Base-by-base conservation (phyloP, 345 rosid genomes). In the Noccaea caerulescens region DNA sequence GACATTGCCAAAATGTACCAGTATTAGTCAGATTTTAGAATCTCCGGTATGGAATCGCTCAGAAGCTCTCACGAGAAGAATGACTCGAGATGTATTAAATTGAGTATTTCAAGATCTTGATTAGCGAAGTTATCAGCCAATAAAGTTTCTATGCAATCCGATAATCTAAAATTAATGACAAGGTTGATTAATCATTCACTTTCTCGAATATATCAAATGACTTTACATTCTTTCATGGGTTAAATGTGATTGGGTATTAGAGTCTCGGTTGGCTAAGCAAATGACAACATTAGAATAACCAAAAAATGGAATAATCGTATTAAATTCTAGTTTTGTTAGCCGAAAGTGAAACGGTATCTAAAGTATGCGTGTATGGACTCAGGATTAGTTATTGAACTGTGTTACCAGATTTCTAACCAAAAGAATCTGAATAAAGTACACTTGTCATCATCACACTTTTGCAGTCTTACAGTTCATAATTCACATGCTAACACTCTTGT, bases 391-490 rank as follows among this genome's bases (percentile, higher is more conserved):
- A 43, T 36, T 36, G 11, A 53, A 54, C n/a, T 11, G 27, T 61
- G 74, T 62, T 20, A 54, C 63, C 36, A 60, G 39, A 36, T 61
- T 38, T 51, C 66, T 73, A 66, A 73, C 77, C 72, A 50, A 67
- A 65, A 58, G n/a, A 44, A 50, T 20, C 11, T 42, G 1, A 34
- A 54, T 52, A 50, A 49, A 58, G 27, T 75, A 75, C 8, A 27
- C 14, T 59, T 44, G 13, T 16, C 34, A 73, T 66, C 61, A 68
- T 58, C 45, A 41, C 9, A n/a, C 68, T 59, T 67, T 67, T 67
- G 78, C 72, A 59, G 78, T 69, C 53, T 38, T 69, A 56, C 75
- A 76, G 79, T 69, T 69, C 79, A 76, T 62, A 10, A 39, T 68
- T 69, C 79, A 76, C 79, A 76, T 69, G 79, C 58, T 74, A 74